A percentile compares a stretch with the other conserved stretches of the same genome.
phyloP scores from a whole-genome alignment of 768 basidiomycete genomes.

The Mycena metata region DNA sequence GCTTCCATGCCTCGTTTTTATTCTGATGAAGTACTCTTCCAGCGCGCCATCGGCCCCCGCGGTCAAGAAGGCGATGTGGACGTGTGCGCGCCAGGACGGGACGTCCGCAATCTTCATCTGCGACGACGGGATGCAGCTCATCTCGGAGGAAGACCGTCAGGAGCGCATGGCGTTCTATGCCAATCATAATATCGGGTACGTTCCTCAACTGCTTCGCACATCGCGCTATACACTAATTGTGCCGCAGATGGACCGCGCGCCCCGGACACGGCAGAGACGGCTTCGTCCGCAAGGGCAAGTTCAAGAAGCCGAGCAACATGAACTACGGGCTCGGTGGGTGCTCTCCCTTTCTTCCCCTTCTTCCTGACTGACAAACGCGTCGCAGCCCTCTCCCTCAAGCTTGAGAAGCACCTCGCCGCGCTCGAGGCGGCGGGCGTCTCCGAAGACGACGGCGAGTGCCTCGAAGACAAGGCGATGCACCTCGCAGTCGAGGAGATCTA shows the following conservation, averaged over 20 bases:
- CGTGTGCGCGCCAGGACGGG: slow-evolving; percentile 88
- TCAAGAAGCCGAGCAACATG: slow-evolving; percentile 90
- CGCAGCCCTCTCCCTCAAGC: slow-evolving; percentile 69
- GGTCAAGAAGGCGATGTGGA: slow-evolving; percentile 88
- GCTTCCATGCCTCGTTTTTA: neutral
- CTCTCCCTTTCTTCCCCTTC: neutral
- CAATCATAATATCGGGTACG: slow-evolving; percentile 72
- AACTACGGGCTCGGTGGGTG: slow-evolving; percentile 73
- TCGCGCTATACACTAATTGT: slow-evolving; percentile 34
- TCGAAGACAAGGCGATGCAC: slow-evolving; percentile 81
- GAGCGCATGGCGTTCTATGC: slow-evolving; percentile 83
- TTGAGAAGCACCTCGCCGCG: slow-evolving; percentile 64
- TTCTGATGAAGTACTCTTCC: neutral
- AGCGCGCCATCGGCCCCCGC: slow-evolving; percentile 82
- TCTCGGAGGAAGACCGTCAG: slow-evolving; percentile 71
- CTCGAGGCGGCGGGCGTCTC: slow-evolving; percentile 57
- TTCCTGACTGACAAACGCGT: slow-evolving; percentile 13
- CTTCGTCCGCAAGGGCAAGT: slow-evolving; percentile 92
- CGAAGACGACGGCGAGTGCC: slow-evolving; percentile 61
- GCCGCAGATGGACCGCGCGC: slow-evolving; percentile 73
- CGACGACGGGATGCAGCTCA: slow-evolving; percentile 85
- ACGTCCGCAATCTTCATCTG: slow-evolving; percentile 85
- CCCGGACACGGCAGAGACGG: slow-evolving; percentile 84
- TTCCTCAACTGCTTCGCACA: neutral
- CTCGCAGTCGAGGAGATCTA: slow-evolving; percentile 81